phyloP scores from a whole-genome alignment of 1,139 yeast genomes.

The Taiozyma sp. region DNA sequence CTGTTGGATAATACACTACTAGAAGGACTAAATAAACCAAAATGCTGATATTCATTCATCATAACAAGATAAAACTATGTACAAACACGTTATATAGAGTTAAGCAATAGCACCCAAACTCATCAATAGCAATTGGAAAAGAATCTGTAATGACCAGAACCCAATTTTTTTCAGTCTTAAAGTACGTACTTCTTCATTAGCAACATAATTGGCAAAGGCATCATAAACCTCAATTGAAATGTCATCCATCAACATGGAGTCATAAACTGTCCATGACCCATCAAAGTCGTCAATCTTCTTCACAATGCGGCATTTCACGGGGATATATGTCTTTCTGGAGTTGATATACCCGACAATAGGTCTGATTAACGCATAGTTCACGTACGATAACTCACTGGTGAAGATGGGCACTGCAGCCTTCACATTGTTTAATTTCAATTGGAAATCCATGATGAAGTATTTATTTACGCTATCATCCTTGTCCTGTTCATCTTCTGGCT shows the following conservation, averaged over 20 bases:
- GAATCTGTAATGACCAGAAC: slow-evolving; percentile 86
- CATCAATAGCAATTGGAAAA: slow-evolving; percentile 75
- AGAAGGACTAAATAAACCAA: no score
- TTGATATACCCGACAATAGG: slow-evolving; percentile 96
- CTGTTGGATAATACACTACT: not conserved
- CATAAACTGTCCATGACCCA: slow-evolving; percentile 96
- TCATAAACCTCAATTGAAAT: slow-evolving; percentile 86
- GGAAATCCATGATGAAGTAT: slow-evolving; percentile 68
- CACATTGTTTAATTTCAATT: slow-evolving; percentile 74
- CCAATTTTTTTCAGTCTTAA: slow-evolving; percentile 78
- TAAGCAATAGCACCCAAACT: slow-evolving; percentile 61
- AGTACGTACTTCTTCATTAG: slow-evolving; percentile 74
- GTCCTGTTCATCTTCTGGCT: slow-evolving; percentile 22
- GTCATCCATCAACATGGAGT: slow-evolving; percentile 87
- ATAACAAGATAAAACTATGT: not conserved
- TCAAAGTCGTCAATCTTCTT: slow-evolving; percentile 78
- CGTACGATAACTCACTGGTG: slow-evolving; percentile 75
- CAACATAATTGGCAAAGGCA: slow-evolving; percentile 82
- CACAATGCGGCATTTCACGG: slow-evolving; percentile 78
- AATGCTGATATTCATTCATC: not conserved
- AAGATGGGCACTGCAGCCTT: slow-evolving; percentile 86
- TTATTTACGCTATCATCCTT: slow-evolving; percentile 32
- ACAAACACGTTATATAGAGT: not conserved
- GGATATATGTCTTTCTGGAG: slow-evolving; percentile 83
- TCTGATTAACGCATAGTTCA: slow-evolving; percentile 84